Evolutionary conservation across 2,329 filamentous ascomycete genomes (phyloP), one percentile per base, ranked within the genome.

Genomic region (Nemania bipapillata): DNA sequence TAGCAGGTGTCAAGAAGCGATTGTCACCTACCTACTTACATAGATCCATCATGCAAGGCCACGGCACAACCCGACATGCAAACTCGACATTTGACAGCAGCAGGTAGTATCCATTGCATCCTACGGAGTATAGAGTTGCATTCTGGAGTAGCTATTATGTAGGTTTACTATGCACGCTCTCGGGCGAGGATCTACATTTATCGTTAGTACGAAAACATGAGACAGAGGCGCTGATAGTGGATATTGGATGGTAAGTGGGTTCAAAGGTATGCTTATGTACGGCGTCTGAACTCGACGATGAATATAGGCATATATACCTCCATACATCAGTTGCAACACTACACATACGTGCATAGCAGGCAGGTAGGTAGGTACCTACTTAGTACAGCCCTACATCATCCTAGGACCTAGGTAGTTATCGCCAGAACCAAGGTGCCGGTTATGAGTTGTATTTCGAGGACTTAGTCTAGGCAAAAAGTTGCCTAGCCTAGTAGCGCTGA

Each of bases 101-200:
- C 12, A 61, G 22, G 47, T 50, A 37, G 42, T 49, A 37, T 28
- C 15, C 20, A 53, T 42, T 22, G 1, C 24, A 53, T 45, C 32
- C 37, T 54, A 17, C 37, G 28, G 32, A 26, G 55, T 37, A 61
- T 42, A 22, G 24, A 22, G 42, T 53, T 49, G 32, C 52, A 66
- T 55, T 35, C 20, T 12, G n/a, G n/a, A n/a, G n/a, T n/a, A n/a
- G n/a, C n/a, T n/a, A n/a, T n/a, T 20, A 60, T 3, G 49, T 50
- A 22, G 24, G 37, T 37, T 42, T 37, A 35, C 47, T 28, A 22
- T 17, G 55, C 22, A 30, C 42, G 15, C 30, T 12, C n/a, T 57
- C 42, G n/a, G 56, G 45, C 42, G 15, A 4, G 42, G 15, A 26
- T 35, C 52, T 52, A 37, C 11, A 32, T 37, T 47, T 17, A 20